Evolutionary conservation across 140 eudicot species (phyloP), one percentile per base, ranked within the genome.

Genomic region (Stevia rebaudiana): DNA sequence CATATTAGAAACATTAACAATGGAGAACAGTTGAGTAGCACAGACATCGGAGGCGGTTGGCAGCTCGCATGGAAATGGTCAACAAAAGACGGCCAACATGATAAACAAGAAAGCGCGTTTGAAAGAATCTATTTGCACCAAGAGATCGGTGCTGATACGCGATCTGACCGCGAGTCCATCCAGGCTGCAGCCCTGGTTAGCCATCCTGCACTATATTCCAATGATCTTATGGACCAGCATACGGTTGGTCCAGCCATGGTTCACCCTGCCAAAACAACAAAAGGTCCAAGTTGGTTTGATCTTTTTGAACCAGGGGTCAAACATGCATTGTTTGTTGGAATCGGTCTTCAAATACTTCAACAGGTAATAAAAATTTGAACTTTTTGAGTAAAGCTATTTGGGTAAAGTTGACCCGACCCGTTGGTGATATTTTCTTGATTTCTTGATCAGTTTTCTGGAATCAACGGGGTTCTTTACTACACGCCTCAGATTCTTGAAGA

Each of bases 31-130:
- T 71, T 67, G 18, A 66, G 74, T 60, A 66, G 85, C 74, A 67
- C 58, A 25, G 94, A 86, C 25, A 86, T 90, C 36, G 95, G 95
- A 12, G 97, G 97, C 37, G 97, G 97, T 47, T 90, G 97, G 97
- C 95, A 90, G 80, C 83, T 90, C n/a, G 97, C 88, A n/a, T 86
- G 95, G 97, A 78, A 84, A 68, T 90, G 86, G 94, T 36, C 81
- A 2, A 80, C 80, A 54, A 71, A 70, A 52, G 86, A 90, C 61
- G 90, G 85, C 61, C 75, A 69, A 63, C 82, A 86, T 68, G 86
- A 82, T 62, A 88, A 83, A 48, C 81, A 62, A 59, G 84, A 84
- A 62, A 94, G 88, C 36, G 88, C 84, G 33, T 82, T 86, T 41
- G 74, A 76, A 74, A 84, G 97, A 73, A 67, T 90, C 11, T 90